phyloP scores from a whole-genome alignment of 331 rosid species.

The Acacia concinna region DNA sequence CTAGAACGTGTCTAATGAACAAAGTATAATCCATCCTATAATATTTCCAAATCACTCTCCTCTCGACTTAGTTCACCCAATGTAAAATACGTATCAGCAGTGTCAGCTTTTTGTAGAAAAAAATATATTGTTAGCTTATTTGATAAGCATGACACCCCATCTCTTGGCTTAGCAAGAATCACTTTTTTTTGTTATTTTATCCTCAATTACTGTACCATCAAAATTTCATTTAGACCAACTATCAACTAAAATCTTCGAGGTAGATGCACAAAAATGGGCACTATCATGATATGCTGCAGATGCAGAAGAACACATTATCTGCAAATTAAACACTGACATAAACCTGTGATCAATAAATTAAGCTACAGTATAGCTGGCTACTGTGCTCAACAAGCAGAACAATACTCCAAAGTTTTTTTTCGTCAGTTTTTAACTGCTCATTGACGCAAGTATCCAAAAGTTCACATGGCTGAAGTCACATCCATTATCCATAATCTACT shows the following conservation, averaged over 20 bases:
- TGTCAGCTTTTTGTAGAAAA: background rate
- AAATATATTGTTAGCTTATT: background rate
- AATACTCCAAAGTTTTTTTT: background rate
- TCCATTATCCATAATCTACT: background rate
- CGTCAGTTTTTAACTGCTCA: background rate
- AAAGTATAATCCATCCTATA: background rate
- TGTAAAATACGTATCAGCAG: background rate
- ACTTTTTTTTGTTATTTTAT: background rate
- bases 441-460: background rate
- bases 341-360: background rate
- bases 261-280: background rate
- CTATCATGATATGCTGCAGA: constrained; percentile 10
- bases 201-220: background rate
- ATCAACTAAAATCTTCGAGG: background rate
- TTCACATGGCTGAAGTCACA: constrained; percentile 6
- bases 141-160: background rate
- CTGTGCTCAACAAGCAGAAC: background rate
- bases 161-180: background rate
- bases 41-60: background rate
- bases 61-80: background rate
- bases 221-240: background rate
- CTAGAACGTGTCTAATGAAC: background rate
- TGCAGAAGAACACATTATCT: background rate
- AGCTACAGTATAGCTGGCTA: background rate
- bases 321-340: background rate